Percentiles rank a stretch among this genome's conserved stretches.
These are phyloP conservation scores for Tricholoma matsutake DNA, from an alignment of 768 basidiomycete species.

Conservation along the genomic window DNA sequence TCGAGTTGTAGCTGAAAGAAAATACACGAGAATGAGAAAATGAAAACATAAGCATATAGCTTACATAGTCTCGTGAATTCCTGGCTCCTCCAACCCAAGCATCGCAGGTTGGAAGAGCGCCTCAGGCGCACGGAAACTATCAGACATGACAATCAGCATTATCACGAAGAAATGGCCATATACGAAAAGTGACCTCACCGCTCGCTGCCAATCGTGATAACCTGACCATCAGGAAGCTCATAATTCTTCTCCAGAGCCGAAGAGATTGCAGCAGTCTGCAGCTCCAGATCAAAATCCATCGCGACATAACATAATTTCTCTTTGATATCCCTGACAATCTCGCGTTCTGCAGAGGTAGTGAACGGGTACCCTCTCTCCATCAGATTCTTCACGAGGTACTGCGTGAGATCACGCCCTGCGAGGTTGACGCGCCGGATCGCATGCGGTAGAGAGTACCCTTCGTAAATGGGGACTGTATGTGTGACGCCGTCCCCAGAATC, in stretches of 20 bases:
- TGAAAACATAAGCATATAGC: constrained; percentile 3
- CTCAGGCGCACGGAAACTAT: constrained; percentile 91
- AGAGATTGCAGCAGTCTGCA: constrained; percentile 85
- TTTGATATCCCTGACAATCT: constrained; percentile 97
- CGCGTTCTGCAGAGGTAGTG: constrained; percentile 89
- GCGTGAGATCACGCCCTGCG: constrained; percentile 90
- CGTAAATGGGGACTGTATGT: constrained; percentile 96
- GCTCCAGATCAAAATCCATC: constrained; percentile 90
- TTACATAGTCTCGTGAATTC: constrained; percentile 89
- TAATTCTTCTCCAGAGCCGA: constrained; percentile 91
- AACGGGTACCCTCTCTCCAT: constrained; percentile 92
- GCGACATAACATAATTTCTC: constrained; percentile 96
- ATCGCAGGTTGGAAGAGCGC: constrained; percentile 92
- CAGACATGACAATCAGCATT: too few species aligned
- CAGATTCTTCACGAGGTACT: constrained; percentile 76
- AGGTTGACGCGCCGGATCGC: constrained; percentile 91
- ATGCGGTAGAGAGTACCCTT: constrained; percentile 89
- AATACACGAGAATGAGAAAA: not conserved
- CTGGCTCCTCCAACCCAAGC: constrained; percentile 83
- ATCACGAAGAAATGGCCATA: too few species aligned
- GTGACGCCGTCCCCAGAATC: constrained; percentile 98
- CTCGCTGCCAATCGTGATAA: constrained; percentile 93
- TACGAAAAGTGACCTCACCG: too few species aligned
- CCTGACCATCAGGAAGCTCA: constrained; percentile 89
- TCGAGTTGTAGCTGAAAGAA: constrained; percentile 67